phyloP scores from a whole-genome alignment of 495 filamentous ascomycete genomes.

The Penicillium pulvis region DNA sequence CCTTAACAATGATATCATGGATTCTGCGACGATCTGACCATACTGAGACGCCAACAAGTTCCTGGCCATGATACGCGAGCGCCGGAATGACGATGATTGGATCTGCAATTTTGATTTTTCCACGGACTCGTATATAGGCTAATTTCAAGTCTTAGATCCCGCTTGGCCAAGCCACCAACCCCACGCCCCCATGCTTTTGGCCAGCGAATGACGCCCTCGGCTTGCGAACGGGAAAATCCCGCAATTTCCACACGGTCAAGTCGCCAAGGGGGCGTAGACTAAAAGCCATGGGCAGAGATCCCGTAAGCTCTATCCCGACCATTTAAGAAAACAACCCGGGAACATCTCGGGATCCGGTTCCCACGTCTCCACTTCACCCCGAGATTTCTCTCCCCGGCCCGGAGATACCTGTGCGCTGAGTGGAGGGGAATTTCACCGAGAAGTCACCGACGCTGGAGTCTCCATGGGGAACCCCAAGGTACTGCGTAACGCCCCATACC shows the following conservation, averaged over 20 bases:
- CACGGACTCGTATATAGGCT: constrained; percentile 1
- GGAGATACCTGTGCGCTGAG: constrained; percentile 6
- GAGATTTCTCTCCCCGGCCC: constrained; percentile 7
- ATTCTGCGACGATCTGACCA: not conserved
- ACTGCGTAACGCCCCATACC: not conserved
- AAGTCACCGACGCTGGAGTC: constrained; percentile 23
- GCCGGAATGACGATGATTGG: not conserved
- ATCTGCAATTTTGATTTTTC: not conserved
- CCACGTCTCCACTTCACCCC: constrained; percentile 11
- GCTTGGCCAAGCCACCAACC: constrained; percentile 8
- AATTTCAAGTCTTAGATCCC: not conserved
- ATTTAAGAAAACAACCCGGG: constrained; percentile 5
- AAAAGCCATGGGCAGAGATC: constrained; percentile 1
- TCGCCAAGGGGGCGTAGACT: constrained; percentile 2
- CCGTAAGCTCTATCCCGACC: not conserved
- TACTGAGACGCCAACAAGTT: not conserved
- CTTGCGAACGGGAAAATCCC: constrained; percentile 18
- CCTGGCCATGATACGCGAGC: not conserved
- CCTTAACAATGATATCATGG: not conserved
- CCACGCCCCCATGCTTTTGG: not conserved
- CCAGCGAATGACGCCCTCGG: constrained; percentile 25
- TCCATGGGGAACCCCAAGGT: constrained; percentile 27
- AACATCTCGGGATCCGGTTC: constrained; percentile 17
- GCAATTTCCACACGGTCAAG: constrained; percentile 4
- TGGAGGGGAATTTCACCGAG: constrained; percentile 25